Evolutionary conservation across 805 yeast genomes (phyloP).

Genomic region (Wickerhamomyces kurtzmanii): DNA sequence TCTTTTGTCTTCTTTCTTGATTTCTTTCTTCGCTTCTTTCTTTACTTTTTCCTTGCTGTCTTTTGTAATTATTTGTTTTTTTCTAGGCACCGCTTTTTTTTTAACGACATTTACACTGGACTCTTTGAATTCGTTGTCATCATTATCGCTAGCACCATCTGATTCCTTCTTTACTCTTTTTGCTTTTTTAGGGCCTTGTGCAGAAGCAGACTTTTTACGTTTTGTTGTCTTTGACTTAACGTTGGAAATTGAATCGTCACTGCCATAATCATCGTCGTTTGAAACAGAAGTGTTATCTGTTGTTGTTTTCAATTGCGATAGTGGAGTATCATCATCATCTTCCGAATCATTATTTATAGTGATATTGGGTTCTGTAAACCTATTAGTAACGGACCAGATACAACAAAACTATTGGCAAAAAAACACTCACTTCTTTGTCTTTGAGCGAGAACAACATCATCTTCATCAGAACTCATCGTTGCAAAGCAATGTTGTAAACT

Average conservation of each 20-base stretch:
- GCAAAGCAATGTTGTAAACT: too few species aligned
- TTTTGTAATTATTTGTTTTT: conserved; percentile 7
- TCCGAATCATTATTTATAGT: conserved; percentile 3
- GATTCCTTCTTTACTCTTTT: conserved; percentile 6
- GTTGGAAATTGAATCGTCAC: conserved; percentile 14
- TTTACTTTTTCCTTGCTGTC: conserved; percentile 7
- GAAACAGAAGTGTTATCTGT: conserved; percentile 7
- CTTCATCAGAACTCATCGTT: conserved; percentile 21
- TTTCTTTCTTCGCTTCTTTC: conserved; percentile 17
- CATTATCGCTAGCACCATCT: conserved; percentile 3
- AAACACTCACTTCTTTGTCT: conserved; percentile 12
- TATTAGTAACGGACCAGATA: not conserved
- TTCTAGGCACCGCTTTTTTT: conserved; percentile 15
- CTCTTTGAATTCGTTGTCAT: conserved; percentile 5
- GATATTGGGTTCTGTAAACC: conserved; percentile 1
- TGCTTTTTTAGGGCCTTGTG: conserved; percentile 5
- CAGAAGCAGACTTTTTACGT: conserved; percentile 4
- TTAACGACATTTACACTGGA: conserved; percentile 3
- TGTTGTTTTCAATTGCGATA: conserved; percentile 4
- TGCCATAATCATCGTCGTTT: conserved; percentile 13
- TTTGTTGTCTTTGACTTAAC: conserved; percentile 5
- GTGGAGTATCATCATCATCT: conserved; percentile 15
- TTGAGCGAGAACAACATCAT: conserved; percentile 18
- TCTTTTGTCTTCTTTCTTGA: conserved; percentile 10
- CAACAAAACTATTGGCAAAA: not conserved